phyloP scores from a whole-genome alignment of 192 early-diverging fungal species.

The Linnemannia zychae region DNA sequence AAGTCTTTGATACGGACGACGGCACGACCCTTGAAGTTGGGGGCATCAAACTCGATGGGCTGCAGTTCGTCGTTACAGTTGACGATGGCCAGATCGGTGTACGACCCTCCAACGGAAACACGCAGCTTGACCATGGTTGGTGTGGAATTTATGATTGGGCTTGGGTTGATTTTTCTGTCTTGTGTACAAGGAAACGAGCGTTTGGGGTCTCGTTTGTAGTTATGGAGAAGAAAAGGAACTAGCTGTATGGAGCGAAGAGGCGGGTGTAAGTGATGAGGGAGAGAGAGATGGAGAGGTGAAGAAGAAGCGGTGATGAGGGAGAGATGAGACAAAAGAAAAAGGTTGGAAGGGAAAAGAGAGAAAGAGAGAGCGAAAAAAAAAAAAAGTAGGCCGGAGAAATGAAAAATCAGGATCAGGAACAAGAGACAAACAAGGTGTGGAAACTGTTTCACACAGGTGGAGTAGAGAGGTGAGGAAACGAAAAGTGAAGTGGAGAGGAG shows the following conservation, averaged over 20 bases:
- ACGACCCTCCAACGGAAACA: constrained; percentile 47
- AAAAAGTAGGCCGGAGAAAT: neutral
- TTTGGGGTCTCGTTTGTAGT: neutral
- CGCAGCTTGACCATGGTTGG: constrained; percentile 52
- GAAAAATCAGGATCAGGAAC: neutral
- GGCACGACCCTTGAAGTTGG: constrained; percentile 54
- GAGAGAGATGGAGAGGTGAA: neutral
- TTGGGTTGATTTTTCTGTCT: neutral
- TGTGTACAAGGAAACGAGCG: neutral
- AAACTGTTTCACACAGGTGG: too few species aligned
- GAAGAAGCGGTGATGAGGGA: neutral
- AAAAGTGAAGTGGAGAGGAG: neutral
- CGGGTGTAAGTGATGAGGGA: neutral
- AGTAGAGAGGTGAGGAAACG: too few species aligned
- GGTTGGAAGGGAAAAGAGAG: neutral
- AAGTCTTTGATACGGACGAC: constrained; percentile 57
- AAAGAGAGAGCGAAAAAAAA: neutral
- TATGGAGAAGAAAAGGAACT: neutral
- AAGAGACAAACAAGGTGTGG: neutral
- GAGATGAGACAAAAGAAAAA: too few species aligned
- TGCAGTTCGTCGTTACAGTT: constrained; percentile 58
- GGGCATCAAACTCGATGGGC: constrained; percentile 57
- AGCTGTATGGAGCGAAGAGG: neutral
- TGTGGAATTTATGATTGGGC: neutral
- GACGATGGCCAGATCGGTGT: constrained; percentile 53